Evolutionary conservation across 257 asterid species (phyloP), one percentile per base, ranked within the genome.

Genomic region (Penstemon davidsonii): DNA sequence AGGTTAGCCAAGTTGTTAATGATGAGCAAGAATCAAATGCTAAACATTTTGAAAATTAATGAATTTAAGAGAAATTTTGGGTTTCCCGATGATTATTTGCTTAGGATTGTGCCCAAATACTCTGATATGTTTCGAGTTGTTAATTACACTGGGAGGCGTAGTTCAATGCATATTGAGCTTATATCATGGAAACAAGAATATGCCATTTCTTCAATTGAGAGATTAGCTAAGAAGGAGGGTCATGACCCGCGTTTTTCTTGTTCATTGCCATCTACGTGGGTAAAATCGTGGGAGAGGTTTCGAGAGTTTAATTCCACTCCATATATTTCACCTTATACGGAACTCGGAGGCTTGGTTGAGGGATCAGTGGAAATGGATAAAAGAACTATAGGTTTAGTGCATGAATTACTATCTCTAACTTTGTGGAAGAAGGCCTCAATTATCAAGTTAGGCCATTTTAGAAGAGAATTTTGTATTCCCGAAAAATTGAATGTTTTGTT

Each of bases 91-190:
- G 97, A 90, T 80, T 92, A 88, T 75, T 72, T 92, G 82, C 84
- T 88, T 25, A 81, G 95, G 64, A 78, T 92, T 68, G 85, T 88
- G 25, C 96, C 97, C 5, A 92, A 90, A 74, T 86, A 92, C 68
- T 62, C 90, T 6, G 88, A 90, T 58, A 78, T 81, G 80, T 92
- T 92, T 76, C 79, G 86, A 47, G 75, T 85, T 62, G 85, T 88
- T 62, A 92, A 82, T 55, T 78, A 72, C 68, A 71, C 87, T 3
- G 97, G 96, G 73, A 85, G 84, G 74, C 78, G 93, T 67, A 85
- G 88, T 76, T 86, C 96, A 7, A 88, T 90, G 97, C 95, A 88
- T 78, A 78, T 90, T 54, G 93, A 90, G 77, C 97, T 92, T 47
- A 77, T 64, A 7, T 75, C 80, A 0, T 90, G 96, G 92, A 75